Percentiles rank a stretch among this genome's conserved stretches.
Conservation (phyloP, 2,329 filamentous ascomycete species). For the Didymella pinodella region DNA sequence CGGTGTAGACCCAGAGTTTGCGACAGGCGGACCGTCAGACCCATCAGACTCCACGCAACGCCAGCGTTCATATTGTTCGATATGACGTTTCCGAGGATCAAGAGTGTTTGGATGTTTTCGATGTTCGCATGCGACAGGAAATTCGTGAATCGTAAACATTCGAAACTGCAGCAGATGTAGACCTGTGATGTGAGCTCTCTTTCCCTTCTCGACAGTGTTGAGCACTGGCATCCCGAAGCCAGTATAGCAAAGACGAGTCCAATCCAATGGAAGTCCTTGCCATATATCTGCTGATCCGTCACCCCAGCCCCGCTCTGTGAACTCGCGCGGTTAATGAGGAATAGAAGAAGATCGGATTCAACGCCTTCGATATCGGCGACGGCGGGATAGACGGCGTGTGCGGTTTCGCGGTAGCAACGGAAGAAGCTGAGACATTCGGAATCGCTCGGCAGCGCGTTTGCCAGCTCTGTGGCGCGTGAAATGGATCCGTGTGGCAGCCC, state of each 20-base stretch:
- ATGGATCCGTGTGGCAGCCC: conserved; percentile 66
- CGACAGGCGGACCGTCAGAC: conserved; percentile 67
- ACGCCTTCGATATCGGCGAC: conserved; percentile 64
- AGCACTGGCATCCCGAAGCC: conserved; percentile 69
- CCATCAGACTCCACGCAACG: conserved; percentile 67
- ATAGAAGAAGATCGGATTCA: conserved; percentile 61
- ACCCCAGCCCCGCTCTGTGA: conserved; percentile 55
- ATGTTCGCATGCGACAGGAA: conserved; percentile 68
- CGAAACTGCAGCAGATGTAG: conserved; percentile 71
- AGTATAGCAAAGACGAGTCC: conserved; percentile 68
- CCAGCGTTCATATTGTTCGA: conserved; percentile 72
- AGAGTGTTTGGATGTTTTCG: conserved; percentile 67
- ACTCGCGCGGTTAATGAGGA: conserved; percentile 61
- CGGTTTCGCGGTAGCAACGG: conserved; percentile 64
- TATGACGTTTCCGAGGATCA: conserved; percentile 69
- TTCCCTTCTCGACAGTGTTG: conserved; percentile 64
- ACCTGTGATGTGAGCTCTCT: conserved; percentile 70
- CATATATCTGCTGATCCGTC: conserved; percentile 64
- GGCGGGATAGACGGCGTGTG: conserved; percentile 68
- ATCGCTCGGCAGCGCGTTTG: conserved; percentile 66
- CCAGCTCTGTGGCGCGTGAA: conserved; percentile 65
- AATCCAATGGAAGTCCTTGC: conserved; percentile 65
- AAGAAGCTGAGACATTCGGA: conserved; percentile 66
- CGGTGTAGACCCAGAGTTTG: conserved; percentile 68
- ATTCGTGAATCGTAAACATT: conserved; percentile 70